Evolutionary conservation across 306 rosid species (phyloP), one percentile per base, ranked within the genome.

Genomic region (Alnus rubra): DNA sequence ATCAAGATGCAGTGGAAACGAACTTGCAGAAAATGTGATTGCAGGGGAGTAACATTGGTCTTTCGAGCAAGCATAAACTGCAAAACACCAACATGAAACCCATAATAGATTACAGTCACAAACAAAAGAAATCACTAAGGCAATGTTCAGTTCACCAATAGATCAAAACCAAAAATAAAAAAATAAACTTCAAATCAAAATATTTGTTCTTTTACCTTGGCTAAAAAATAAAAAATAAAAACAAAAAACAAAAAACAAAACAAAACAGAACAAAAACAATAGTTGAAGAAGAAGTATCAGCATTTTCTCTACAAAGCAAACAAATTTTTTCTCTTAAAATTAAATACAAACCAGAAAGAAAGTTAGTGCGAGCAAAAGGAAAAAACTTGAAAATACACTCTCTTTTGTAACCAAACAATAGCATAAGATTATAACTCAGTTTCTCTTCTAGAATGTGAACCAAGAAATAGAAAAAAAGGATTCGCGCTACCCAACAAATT

Each of bases 21-120:
- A 72, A 96, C 99, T 69, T 77, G 97, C 99, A 96, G 80, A 96
- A 90, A 49, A 93, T 79, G 83, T 96, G 99, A 31, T 90, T 81
- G 88, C 99, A 96, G 0, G 97, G 97, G 47, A 96, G 92, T 67
- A 96, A 79, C n/a, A 87, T 78, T 9, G 98, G 97, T 47, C 51
- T 79, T 35, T 76, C 80, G 45, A 93, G 86, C 78, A 90, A 89
- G 74, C 81, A 79, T 64, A 96, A 65, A 82, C 98, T 96, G 89
- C 82, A 81, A 82, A 7, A 71, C 51, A 73, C 51, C 83, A 87
- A 63, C 70, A 78, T 54, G 15, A 68, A 68, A 68, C 2, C 70
- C 48, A 15, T 16, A 35, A 39, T 42, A n/a, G 72, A 42, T 68
- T 18, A 37, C 11, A 28, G 28, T 9, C 1, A 59, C 35, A 23